Evolutionary conservation across 768 basidiomycete species (phyloP).

Genomic region (Russula brevipes): DNA sequence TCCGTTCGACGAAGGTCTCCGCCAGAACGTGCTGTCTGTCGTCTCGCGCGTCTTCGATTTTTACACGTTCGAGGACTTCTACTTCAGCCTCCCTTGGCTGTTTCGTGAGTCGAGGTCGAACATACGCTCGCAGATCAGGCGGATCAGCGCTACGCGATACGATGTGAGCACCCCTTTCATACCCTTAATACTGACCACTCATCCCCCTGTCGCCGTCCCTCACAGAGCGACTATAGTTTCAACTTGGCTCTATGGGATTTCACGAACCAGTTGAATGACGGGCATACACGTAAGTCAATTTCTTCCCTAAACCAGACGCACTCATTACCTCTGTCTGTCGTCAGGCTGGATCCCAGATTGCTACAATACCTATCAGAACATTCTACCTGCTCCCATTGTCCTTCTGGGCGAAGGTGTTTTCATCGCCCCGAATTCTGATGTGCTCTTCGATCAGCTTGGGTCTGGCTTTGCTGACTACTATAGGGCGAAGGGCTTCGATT

Average conservation of each 20-base stretch:
- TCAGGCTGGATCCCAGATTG: conserved; percentile 55
- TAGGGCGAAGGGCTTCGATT: conserved; percentile 29
- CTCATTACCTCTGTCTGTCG: background rate
- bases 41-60: conserved; percentile 37
- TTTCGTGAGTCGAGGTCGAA: conserved; percentile 41
- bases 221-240: conserved; percentile 63
- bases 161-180: conserved; percentile 32
- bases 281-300: conserved; percentile 49
- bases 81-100: conserved; percentile 34
- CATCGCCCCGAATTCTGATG: conserved; percentile 19
- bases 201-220: no score
- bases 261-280: conserved; percentile 55
- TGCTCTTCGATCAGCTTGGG: conserved; percentile 10
- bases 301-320: no score
- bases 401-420: conserved; percentile 16
- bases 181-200: background rate
- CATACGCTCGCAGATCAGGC: conserved; percentile 46
- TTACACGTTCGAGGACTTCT: conserved; percentile 40
- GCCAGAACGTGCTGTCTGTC: conserved; percentile 32
- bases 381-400: conserved; percentile 25
- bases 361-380: conserved; percentile 44
- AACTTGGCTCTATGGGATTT: conserved; percentile 53
- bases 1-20: conserved; percentile 39
- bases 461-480: conserved; percentile 11
- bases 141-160: conserved; percentile 46